These are phyloP conservation scores for Dentipellis fragilis DNA, from an alignment of 768 basidiomycete species.

Conservation along the genomic window DNA sequence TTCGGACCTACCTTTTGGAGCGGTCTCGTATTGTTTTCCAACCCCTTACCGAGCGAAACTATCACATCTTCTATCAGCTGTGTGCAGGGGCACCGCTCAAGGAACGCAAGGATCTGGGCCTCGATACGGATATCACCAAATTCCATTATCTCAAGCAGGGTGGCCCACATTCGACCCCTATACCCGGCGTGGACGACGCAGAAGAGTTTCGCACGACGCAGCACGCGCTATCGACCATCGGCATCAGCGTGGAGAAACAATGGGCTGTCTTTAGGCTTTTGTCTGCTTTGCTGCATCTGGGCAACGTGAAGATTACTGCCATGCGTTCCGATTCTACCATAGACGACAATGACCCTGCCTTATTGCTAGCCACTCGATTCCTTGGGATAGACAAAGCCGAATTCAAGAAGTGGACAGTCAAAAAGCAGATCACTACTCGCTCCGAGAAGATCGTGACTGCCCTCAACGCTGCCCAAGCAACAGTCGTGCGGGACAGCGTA, in stretches of 20 bases:
- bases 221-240: conserved; percentile 91
- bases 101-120: conserved; percentile 89
- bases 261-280: conserved; percentile 96
- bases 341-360: conserved; percentile 72
- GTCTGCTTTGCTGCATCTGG: conserved; percentile 91
- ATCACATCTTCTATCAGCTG: conserved; percentile 99
- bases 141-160: conserved; percentile 94
- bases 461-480: conserved; percentile 81
- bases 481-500: conserved; percentile 90
- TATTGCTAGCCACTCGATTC: conserved; percentile 78
- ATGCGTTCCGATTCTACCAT: conserved; percentile 74
- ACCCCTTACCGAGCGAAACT: conserved; percentile 93
- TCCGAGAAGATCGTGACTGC: conserved; percentile 91
- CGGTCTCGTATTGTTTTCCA: conserved; percentile 97
- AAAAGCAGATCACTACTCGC: conserved; percentile 93
- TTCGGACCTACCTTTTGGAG: conserved; percentile 95
- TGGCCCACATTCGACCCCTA: conserved; percentile 77
- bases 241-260: conserved; percentile 94
- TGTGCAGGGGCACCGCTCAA: conserved; percentile 92
- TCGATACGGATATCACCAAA: conserved; percentile 76
- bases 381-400: conserved; percentile 83
- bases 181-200: conserved; percentile 88
- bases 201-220: conserved; percentile 94
- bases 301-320: conserved; percentile 87
- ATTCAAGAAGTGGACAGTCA: conserved; percentile 98